phyloP scores from a whole-genome alignment of 73 alveolate genomes.

The Tetrahymena malaccensis region DNA sequence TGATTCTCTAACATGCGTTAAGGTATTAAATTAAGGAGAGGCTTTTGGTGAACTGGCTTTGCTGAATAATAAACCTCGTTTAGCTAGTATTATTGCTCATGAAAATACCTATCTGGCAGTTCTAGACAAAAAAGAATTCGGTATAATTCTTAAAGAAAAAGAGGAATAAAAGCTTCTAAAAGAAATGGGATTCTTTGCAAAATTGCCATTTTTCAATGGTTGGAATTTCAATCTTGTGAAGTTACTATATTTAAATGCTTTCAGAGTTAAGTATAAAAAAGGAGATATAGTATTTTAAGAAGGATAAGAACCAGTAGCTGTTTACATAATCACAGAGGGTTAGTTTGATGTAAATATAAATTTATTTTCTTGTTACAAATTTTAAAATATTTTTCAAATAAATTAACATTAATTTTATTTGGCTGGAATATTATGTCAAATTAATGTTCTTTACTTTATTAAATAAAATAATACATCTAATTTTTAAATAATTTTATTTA shows the following conservation, averaged over 20 bases:
- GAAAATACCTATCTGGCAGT: constrained; percentile 3
- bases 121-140: neutral
- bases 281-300: neutral
- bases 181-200: neutral
- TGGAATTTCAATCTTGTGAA: neutral
- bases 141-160: neutral
- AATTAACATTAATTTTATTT: too few relatives aligned
- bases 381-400: too few relatives aligned
- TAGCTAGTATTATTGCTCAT: constrained; percentile 29
- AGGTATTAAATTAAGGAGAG: constrained; percentile 2
- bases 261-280: neutral
- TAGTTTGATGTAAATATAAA: neutral
- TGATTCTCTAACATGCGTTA: constrained; percentile 12
- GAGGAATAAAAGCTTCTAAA: neutral
- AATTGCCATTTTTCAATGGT: neutral
- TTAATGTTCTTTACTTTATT: too few relatives aligned
- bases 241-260: neutral
- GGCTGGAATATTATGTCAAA: too few relatives aligned
- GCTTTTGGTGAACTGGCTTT: constrained; percentile 38
- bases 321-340: neutral
- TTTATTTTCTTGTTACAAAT: too few relatives aligned
- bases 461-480: too few relatives aligned
- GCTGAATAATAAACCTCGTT: constrained; percentile 25
- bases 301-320: neutral
- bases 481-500: too few relatives aligned